Conservation (phyloP, 345 rosid genomes). For the Citrus australasica region DNA sequence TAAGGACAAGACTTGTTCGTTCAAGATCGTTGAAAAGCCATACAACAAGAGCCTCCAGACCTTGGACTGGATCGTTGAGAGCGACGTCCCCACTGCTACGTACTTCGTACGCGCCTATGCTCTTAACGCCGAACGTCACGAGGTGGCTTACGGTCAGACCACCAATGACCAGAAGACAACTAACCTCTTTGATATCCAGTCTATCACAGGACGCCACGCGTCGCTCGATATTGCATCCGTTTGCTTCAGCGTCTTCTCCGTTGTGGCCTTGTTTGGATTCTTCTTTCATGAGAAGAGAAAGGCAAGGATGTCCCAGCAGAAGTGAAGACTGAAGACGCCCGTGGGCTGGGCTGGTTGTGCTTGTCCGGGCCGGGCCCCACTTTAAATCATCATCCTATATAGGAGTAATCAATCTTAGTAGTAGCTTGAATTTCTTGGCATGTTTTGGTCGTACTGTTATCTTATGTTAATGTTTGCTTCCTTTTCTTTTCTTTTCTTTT, state of each 20-base stretch:
- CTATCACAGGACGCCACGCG: conserved; percentile 52
- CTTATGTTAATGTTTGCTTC: neutral
- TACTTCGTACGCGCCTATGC: conserved; percentile 78
- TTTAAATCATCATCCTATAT: neutral
- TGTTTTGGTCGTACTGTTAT: neutral
- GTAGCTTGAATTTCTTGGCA: neutral
- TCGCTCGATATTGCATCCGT: conserved; percentile 50
- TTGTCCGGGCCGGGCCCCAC: neutral
- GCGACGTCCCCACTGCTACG: conserved; percentile 54
- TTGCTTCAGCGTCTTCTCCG: conserved; percentile 69
- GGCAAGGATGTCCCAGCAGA: conserved; percentile 25
- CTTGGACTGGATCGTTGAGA: conserved; percentile 42
- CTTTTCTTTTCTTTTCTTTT: neutral
- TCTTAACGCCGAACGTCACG: conserved; percentile 15
- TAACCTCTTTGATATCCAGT: conserved; percentile 39
- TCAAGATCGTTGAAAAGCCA: conserved; percentile 37
- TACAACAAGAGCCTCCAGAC: conserved; percentile 31
- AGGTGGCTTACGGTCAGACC: conserved; percentile 62
- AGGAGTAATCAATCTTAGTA: neutral
- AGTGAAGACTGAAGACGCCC: neutral
- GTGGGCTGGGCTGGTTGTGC: neutral
- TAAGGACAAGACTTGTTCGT: conserved; percentile 68
- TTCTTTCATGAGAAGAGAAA: conserved; percentile 51
- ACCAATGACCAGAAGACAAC: conserved; percentile 33
- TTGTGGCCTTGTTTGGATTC: conserved; percentile 48